Base-by-base conservation (phyloP, 1,139 yeast genomes). In the Protomyces gravidus region DNA sequence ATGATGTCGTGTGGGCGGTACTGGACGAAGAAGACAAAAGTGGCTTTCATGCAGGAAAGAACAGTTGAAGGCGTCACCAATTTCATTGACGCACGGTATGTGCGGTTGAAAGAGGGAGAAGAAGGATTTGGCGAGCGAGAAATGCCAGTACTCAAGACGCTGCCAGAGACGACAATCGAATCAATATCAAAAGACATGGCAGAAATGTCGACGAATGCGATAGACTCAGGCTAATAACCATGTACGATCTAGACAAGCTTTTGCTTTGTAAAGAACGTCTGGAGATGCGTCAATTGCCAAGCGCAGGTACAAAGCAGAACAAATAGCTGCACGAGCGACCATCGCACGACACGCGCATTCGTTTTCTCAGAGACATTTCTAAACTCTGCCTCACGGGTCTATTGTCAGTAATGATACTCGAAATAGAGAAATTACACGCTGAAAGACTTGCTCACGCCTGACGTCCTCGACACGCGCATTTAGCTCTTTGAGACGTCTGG, bases 41-140 rank as follows among this genome's bases (percentile, higher is more conserved):
- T 81, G 67, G 83, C 80, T 64, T 75, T 92, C 78, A 89, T 89
- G 75, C 80, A 79, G 52, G 72, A 79, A 56, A 77, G 75, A 25
- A 77, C 77, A 56, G 72, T 86, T 63, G 77, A 83, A 2, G 88
- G 85, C 64, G 72, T 92, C 67, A 71, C 89, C 27, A 94, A 88
- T 68, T 90, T 90, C 88, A 81, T 92, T 68, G 97, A 92, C 69
- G 68, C 68, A 0, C 73, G 80, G 58, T 92, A 89, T 69, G 76
- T 78, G 1, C 72, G 92, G 62, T 81, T 78, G 64, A 77, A 97
- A 65, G 74, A 76, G 3, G 83, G 81, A 1, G 95, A 92, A 15
- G 70, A 68, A 0, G 89, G 84, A 0, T 90, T 85, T 72, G 96
- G 23, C 1, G 42, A 36, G 21, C 17, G 42, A 5, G 42, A 15